Percentiles rank a stretch among this genome's conserved stretches.
These are phyloP conservation scores for Daldinia childiae DNA, from an alignment of 495 filamentous ascomycete genomes.

Conservation along the genomic window DNA sequence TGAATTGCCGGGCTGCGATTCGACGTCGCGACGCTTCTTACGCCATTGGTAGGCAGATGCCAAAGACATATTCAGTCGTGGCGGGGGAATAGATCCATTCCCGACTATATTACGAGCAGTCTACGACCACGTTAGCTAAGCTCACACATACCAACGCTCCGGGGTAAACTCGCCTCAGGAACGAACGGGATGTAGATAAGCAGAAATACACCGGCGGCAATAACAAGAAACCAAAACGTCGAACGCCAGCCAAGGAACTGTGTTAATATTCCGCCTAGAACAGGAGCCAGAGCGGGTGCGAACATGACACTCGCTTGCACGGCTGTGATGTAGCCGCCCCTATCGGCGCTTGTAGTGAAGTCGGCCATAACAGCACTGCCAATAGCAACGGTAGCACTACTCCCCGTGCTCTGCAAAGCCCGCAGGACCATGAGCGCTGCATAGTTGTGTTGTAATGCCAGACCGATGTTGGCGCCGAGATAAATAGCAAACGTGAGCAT, in stretches of 20 bases:
- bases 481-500: conserved; percentile 60
- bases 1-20: neutral
- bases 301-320: conserved; percentile 43
- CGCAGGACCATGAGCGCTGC: conserved; percentile 62
- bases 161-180: neutral
- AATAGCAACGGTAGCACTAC: conserved; percentile 53
- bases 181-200: conserved; percentile 1
- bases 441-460: conserved; percentile 62
- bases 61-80: neutral
- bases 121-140: neutral
- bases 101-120: conserved; percentile 11
- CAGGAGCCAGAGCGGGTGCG: conserved; percentile 56
- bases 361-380: conserved; percentile 62
- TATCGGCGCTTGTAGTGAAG: conserved; percentile 57
- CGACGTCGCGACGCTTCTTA: neutral
- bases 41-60: neutral
- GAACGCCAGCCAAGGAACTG: conserved; percentile 58
- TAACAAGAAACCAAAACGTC: conserved; percentile 61
- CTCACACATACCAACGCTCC: neutral
- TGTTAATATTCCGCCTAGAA: conserved; percentile 58
- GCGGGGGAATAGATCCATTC: conserved; percentile 10
- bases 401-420: conserved; percentile 64
- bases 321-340: conserved; percentile 59
- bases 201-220: conserved; percentile 30
- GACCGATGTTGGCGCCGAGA: conserved; percentile 61